These are phyloP conservation scores for Bassia scoparia DNA, from an alignment of 148 eudicot species.

Conservation along the genomic window DNA sequence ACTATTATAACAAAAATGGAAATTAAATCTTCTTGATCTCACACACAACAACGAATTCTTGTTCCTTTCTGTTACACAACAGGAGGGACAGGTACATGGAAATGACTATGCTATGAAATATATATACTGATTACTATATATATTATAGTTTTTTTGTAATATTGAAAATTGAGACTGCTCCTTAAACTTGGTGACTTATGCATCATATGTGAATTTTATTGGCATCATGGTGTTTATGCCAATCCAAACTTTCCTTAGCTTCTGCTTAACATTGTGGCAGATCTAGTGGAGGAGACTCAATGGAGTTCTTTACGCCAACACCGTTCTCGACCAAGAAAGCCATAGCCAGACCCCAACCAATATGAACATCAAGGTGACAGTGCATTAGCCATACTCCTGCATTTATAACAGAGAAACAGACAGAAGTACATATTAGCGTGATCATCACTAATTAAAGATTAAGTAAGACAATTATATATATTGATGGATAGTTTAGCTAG, in stretches of 20 bases:
- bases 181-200: not conserved
- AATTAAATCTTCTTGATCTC: not conserved
- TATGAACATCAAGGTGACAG: slow-evolving; percentile 85
- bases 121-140: no score
- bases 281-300: slow-evolving; percentile 75
- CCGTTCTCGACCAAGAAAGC: slow-evolving; percentile 78
- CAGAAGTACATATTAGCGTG: not conserved
- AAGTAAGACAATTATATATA: not conserved
- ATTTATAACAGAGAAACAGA: not conserved
- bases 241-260: not conserved
- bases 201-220: not conserved
- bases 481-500: not conserved
- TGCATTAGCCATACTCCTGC: slow-evolving; percentile 93
- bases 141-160: not conserved
- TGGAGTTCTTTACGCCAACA: slow-evolving; percentile 46
- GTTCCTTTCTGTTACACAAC: no score
- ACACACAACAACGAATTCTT: not conserved
- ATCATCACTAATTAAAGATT: not conserved
- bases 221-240: not conserved
- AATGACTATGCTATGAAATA: no score
- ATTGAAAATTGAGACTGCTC: not conserved
- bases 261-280: slow-evolving; percentile 53
- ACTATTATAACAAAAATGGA: not conserved
- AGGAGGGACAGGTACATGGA: not conserved
- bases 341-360: slow-evolving; percentile 80